Conservation (phyloP, 2,329 filamentous ascomycete genomes). For the Penicillium italicum region DNA sequence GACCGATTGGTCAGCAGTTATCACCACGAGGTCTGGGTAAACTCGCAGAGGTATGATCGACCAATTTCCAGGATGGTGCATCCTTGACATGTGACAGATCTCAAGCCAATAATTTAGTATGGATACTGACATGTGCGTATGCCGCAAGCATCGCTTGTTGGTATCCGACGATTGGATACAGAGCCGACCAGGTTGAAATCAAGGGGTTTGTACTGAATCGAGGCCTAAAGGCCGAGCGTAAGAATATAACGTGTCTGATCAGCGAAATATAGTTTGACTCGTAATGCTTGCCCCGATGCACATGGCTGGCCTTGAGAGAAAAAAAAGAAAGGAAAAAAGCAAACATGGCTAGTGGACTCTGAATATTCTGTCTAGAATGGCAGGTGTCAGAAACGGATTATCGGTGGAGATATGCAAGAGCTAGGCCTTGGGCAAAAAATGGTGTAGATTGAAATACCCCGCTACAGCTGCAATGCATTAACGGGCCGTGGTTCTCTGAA, state of each 20-base stretch:
- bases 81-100: not conserved
- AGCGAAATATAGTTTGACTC: not conserved
- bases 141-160: not conserved
- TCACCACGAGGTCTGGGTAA: not conserved
- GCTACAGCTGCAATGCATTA: constrained; percentile 1
- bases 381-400: not conserved
- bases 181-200: not conserved
- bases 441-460: not conserved
- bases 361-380: not conserved
- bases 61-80: not conserved
- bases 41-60: not conserved
- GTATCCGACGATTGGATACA: not conserved
- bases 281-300: not conserved
- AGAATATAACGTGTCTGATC: not conserved
- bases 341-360: not conserved
- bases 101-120: not conserved
- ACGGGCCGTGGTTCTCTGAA: not conserved
- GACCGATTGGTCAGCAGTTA: not conserved
- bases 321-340: not conserved
- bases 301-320: not conserved
- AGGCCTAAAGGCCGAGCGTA: not conserved
- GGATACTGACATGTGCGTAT: not conserved
- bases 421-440: not conserved
- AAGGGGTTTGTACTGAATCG: not conserved
- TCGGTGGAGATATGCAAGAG: not conserved